These are phyloP conservation scores for Mycena indigotica DNA, from an alignment of 768 basidiomycete genomes.

Conservation along the genomic window DNA sequence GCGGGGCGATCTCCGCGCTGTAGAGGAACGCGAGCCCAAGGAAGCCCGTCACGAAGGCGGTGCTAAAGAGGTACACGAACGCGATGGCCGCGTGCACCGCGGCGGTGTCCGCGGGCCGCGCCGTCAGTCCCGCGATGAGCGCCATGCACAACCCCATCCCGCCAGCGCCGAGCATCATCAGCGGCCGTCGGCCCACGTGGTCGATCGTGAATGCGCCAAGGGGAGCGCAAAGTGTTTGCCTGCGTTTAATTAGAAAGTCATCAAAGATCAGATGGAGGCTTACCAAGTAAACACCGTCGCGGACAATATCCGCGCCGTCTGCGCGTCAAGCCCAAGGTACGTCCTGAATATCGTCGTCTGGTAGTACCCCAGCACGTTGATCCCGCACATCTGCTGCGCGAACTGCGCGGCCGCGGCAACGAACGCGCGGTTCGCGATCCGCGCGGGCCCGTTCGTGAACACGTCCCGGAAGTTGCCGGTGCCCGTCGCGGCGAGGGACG, in stretches of 20 bases:
- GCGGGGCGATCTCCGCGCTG: conserved; percentile 20
- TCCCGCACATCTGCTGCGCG: conserved; percentile 24
- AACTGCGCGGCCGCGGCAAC: conserved; percentile 19
- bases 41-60: conserved; percentile 21
- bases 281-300: conserved; percentile 22
- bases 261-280: not conserved
- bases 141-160: conserved; percentile 24
- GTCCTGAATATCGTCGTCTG: conserved; percentile 20
- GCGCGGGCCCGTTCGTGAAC: conserved; percentile 20
- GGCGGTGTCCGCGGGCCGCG: conserved; percentile 12
- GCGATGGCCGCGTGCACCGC: conserved; percentile 23
- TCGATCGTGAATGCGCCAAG: conserved; percentile 23
- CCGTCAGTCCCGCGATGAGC: conserved; percentile 13
- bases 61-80: conserved; percentile 22
- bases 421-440: conserved; percentile 23
- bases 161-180: conserved; percentile 20
- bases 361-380: conserved; percentile 23
- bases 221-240: conserved; percentile 22
- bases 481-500: conserved; percentile 20
- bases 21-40: conserved; percentile 25
- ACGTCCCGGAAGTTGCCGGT: conserved; percentile 23
- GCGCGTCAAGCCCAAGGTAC: conserved; percentile 14
- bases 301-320: conserved; percentile 15
- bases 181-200: conserved; percentile 17
- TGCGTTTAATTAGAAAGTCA: not conserved